phyloP scores from a whole-genome alignment of 1,139 yeast genomes.

The Candida sp. region DNA sequence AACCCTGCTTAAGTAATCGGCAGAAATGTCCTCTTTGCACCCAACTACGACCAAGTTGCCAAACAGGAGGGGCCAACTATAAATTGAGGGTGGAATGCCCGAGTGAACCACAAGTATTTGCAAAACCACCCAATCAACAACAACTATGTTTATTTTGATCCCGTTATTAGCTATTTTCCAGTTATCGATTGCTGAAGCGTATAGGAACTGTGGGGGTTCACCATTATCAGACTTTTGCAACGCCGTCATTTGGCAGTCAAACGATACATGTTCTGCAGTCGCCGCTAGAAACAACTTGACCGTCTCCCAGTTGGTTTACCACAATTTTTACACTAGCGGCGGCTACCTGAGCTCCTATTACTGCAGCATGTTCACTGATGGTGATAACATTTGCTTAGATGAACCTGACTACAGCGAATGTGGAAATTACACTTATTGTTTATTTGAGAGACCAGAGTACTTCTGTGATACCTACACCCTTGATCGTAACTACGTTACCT shows the following conservation, averaged over 20 bases:
- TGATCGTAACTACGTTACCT: not conserved
- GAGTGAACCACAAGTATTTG: too few species aligned
- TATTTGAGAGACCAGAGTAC: not conserved
- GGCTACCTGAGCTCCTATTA: not conserved
- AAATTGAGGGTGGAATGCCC: too few species aligned
- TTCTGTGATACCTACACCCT: not conserved
- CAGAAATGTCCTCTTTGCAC: too few species aligned
- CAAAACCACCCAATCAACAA: too few species aligned
- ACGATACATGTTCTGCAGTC: not conserved
- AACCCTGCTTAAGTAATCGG: too few species aligned
- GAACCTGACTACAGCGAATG: not conserved
- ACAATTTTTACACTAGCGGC: not conserved
- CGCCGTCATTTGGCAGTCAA: not conserved
- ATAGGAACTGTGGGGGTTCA: not conserved
- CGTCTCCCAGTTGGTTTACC: not conserved
- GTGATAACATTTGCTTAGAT: not conserved
- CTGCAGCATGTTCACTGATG: not conserved
- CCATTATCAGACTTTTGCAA: not conserved
- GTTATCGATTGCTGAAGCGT: not conserved
- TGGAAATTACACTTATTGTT: not conserved
- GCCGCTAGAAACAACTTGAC: not conserved
- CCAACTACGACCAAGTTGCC: too few species aligned
- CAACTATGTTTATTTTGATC: not conserved
- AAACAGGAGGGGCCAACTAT: too few species aligned
- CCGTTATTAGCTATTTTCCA: not conserved